A percentile compares a stretch with the other conserved stretches of the same genome.
phyloP scores from a whole-genome alignment of 2,329 filamentous ascomycete genomes.

The Didymosphaeria variabile region DNA sequence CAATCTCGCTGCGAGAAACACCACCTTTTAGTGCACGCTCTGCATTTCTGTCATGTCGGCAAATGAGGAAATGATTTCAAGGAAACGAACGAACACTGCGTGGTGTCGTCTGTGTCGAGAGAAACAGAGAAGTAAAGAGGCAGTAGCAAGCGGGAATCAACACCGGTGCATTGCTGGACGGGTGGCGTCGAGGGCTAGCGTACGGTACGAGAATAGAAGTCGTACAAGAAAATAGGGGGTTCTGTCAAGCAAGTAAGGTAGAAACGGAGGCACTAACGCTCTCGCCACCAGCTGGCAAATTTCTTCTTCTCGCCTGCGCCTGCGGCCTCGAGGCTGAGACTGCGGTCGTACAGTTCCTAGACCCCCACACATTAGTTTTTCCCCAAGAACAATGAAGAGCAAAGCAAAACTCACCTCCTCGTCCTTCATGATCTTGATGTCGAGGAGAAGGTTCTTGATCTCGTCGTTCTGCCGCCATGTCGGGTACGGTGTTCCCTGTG shows the following conservation, averaged over 20 bases:
- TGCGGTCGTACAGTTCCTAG: conserved; percentile 68
- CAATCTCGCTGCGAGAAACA: conserved; percentile 32
- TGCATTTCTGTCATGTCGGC: conserved; percentile 16
- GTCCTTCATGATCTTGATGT: conserved; percentile 82
- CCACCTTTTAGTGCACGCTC: conserved; percentile 35
- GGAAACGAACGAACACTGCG: too few relatives aligned
- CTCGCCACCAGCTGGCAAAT: conserved; percentile 58
- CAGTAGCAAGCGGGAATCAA: neutral
- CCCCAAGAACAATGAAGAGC: neutral
- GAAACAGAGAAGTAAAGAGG: neutral
- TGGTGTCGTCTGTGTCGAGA: conserved; percentile 2
- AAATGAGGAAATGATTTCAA: too few relatives aligned
- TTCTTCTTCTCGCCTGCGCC: conserved; percentile 57
- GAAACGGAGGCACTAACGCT: conserved; percentile 51
- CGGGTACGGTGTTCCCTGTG: conserved; percentile 84
- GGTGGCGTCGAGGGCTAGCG: neutral
- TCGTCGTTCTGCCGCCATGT: conserved; percentile 74
- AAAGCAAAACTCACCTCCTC: conserved; percentile 75
- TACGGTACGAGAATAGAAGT: neutral
- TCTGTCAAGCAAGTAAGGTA: conserved; percentile 15
- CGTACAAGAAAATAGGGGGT: neutral
- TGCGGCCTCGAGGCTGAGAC: conserved; percentile 60
- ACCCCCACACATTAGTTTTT: conserved; percentile 13
- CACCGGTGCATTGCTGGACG: neutral
- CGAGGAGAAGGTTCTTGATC: conserved; percentile 78